Evolutionary conservation across 345 rosid species (phyloP), one percentile per base, ranked within the genome.

Genomic region (Punica granatum): DNA sequence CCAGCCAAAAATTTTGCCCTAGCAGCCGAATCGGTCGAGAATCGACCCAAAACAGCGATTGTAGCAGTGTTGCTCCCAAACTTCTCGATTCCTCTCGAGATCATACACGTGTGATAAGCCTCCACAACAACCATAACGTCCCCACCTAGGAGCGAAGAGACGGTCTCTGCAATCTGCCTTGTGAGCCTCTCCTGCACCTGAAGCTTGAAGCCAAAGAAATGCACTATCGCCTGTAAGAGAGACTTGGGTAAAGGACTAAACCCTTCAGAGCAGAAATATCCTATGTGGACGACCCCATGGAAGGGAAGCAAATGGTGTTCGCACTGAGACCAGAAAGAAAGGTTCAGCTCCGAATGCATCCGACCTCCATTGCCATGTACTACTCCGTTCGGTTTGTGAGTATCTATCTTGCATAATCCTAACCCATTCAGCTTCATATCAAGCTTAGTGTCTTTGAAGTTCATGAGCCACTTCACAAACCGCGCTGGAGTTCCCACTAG

Each of bases 251-350:
- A 61, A 32, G 88, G 82, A 69, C 58, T 76, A 33, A 44, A 70
- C 59, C 86, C 98, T 76, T 81, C 80, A 6, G 70, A 70, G 46
- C 60, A 58, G 70, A 84, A 81, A 79, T 86, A 95, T 37, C 97
- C 99, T 14, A 92, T 75, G 59, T 95, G 99, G 69, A 90, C 94
- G 11, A 82, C 90, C 35, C 99, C 98, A 30, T 88, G 84, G 73
- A 95, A 95, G 19, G 99, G 99, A 78, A 95, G 97, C 60, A 95
- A 81, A 79, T 95, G 98, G 81, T 95, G 99, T 70, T 95, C 97
- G 28, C 99, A 95, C 70, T 81, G 93, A 70, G 99, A 92, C 88
- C 99, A 92, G 70, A 95, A 81, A 0, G 90, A 63, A 18, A 95
- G 30, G 76, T 83, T 87, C 74, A 88, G 72, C 79, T 90, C 98